Evolutionary conservation across 352 stramenopile species (phyloP).

Genomic region (Lagenidium giganteum): DNA sequence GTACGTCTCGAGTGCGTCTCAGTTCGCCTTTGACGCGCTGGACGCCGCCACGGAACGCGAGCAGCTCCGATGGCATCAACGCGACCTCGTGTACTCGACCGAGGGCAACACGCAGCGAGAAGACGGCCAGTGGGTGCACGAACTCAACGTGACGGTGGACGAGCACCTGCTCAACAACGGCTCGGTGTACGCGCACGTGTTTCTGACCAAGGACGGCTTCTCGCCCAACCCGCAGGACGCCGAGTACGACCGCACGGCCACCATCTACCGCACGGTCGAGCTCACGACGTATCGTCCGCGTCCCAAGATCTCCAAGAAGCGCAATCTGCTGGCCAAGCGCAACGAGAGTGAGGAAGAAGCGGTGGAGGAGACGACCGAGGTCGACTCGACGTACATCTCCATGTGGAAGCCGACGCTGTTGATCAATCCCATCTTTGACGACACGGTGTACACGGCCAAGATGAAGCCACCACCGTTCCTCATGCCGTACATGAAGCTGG

Average conservation of each 20-base stretch:
- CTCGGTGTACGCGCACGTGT: slow-evolving; percentile 83
- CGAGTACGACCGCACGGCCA: slow-evolving; percentile 47
- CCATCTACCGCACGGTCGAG: slow-evolving; percentile 49
- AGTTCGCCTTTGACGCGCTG: slow-evolving; percentile 43
- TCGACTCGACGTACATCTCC: slow-evolving; percentile 42
- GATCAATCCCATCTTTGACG: slow-evolving; percentile 72
- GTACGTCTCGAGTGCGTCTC: slow-evolving; percentile 45
- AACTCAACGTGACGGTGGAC: slow-evolving; percentile 75
- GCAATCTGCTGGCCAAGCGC: slow-evolving; percentile 50
- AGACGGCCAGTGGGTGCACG: slow-evolving; percentile 37
- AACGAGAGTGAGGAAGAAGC: slow-evolving; percentile 3
- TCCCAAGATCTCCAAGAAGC: slow-evolving; percentile 68
- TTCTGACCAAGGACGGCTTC: slow-evolving; percentile 65
- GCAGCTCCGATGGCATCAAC: slow-evolving; percentile 50
- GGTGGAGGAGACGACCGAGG: slow-evolving; percentile 2
- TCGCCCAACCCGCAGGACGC: slow-evolving; percentile 63
- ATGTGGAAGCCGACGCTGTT: slow-evolving; percentile 80
- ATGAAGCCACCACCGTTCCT: slow-evolving; percentile 66
- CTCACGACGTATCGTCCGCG: slow-evolving; percentile 76
- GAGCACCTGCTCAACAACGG: slow-evolving; percentile 62
- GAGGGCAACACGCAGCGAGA: slow-evolving; percentile 37
- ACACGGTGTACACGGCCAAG: slow-evolving; percentile 51
- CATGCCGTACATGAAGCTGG: slow-evolving; percentile 45
- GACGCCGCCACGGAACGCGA: slow-evolving; percentile 39
- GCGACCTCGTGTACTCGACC: slow-evolving; percentile 49